These are phyloP conservation scores for Theileria parva DNA, from an alignment of 169 alveolate species.

Conservation along the genomic window DNA sequence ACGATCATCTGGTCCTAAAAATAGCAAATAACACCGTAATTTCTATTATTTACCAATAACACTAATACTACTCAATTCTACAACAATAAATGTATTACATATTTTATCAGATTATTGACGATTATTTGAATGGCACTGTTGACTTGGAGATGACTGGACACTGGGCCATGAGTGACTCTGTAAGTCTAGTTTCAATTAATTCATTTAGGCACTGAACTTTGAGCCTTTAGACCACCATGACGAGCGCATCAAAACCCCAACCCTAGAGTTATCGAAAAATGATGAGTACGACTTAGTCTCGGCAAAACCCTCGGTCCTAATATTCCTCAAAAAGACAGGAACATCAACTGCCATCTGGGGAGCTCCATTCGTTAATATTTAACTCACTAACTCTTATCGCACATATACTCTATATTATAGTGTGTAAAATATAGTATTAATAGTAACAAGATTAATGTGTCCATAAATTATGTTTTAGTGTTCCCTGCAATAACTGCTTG, in stretches of 20 bases:
- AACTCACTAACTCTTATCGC: background rate
- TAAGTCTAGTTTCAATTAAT: background rate
- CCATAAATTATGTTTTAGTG: constrained; percentile 39
- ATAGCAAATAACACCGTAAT: constrained; percentile 48
- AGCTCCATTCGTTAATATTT: constrained; percentile 53
- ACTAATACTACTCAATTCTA: background rate
- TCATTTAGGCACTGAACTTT: constrained; percentile 46
- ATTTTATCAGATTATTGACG: constrained; percentile 38
- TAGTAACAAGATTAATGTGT: constrained; percentile 11
- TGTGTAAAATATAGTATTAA: background rate
- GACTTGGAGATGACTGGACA: constrained; percentile 26
- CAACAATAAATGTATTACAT: background rate
- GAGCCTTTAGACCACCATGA: constrained; percentile 38
- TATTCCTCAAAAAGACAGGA: constrained; percentile 38
- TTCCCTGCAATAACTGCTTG: constrained; percentile 39
- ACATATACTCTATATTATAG: background rate
- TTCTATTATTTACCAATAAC: background rate
- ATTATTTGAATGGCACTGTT: constrained; percentile 53
- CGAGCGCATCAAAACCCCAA: constrained; percentile 29
- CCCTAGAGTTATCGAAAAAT: background rate
- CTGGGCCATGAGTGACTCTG: constrained; percentile 69
- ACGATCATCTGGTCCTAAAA: constrained; percentile 26
- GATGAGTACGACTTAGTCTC: constrained; percentile 41
- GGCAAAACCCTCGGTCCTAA: constrained; percentile 38
- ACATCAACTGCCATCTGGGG: constrained; percentile 54